Percentiles rank a stretch among this genome's conserved stretches.
phyloP scores from a whole-genome alignment of 192 early-diverging fungal genomes.

The Umbelopsis sp. region DNA sequence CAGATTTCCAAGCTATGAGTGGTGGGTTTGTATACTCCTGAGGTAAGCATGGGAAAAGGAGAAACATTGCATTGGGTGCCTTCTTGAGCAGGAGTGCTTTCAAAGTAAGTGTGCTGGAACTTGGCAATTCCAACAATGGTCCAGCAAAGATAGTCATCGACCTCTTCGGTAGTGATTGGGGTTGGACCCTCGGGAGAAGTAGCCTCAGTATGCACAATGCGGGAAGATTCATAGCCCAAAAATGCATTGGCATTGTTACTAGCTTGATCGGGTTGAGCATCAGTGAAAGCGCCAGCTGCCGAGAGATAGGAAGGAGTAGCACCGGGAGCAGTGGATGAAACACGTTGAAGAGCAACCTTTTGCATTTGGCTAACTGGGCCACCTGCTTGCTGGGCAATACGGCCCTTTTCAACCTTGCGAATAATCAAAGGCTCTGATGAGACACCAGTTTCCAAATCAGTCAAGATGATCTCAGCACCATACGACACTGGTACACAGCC shows the following conservation, averaged over 20 bases:
- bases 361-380: constrained; percentile 87
- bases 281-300: constrained; percentile 35
- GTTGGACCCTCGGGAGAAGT: not conserved
- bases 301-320: constrained; percentile 31
- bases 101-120: constrained; percentile 50
- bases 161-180: constrained; percentile 34
- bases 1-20: constrained; percentile 47
- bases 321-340: constrained; percentile 32
- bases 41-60: constrained; percentile 42
- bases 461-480: constrained; percentile 73
- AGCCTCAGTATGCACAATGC: not conserved
- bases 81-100: constrained; percentile 31
- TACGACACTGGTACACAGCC: constrained; percentile 59
- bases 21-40: constrained; percentile 43
- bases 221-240: constrained; percentile 12
- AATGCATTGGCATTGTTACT: constrained; percentile 12
- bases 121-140: constrained; percentile 77
- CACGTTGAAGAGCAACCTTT: constrained; percentile 69
- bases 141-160: constrained; percentile 85
- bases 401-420: constrained; percentile 78
- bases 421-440: constrained; percentile 72
- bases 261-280: constrained; percentile 3
- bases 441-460: constrained; percentile 64
- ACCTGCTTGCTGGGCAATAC: constrained; percentile 60
- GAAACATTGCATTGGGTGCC: constrained; percentile 23